phyloP scores from a whole-genome alignment of 2,329 filamentous ascomycete species.

The Bertia moriformis region DNA sequence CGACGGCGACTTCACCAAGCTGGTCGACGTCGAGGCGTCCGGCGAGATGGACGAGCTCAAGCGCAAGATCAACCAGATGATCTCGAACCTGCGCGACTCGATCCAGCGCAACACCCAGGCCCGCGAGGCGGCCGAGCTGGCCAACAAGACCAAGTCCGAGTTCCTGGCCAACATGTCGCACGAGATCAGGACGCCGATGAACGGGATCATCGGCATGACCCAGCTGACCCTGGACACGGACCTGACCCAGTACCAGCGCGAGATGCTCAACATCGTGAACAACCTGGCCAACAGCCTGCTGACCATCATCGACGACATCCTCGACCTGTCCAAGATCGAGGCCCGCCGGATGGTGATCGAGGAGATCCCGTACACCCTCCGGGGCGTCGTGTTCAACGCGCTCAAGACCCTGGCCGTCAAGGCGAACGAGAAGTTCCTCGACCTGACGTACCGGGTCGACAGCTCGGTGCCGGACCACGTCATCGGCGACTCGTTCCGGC shows the following conservation, averaged over 20 bases:
- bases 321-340: slow-evolving; percentile 71
- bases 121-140: slow-evolving; percentile 85
- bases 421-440: slow-evolving; percentile 87
- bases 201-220: slow-evolving; percentile 96
- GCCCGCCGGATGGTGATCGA: slow-evolving; percentile 97
- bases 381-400: slow-evolving; percentile 91
- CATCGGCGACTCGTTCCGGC: slow-evolving; percentile 87
- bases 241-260: slow-evolving; percentile 83
- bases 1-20: slow-evolving; percentile 90
- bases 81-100: slow-evolving; percentile 84
- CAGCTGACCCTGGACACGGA: slow-evolving; percentile 91
- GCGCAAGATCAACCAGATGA: slow-evolving; percentile 99
- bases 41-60: slow-evolving; percentile 99
- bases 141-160: slow-evolving; percentile 96
- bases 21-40: slow-evolving; percentile 91
- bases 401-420: slow-evolving; percentile 94
- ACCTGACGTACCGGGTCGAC: slow-evolving; percentile 85
- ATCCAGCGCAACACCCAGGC: slow-evolving; percentile 94
- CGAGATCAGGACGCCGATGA: slow-evolving; percentile 94
- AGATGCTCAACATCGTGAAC: slow-evolving; percentile 98
- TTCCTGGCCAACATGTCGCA: slow-evolving; percentile 98
- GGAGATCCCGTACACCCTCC: slow-evolving; percentile 87
- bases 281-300: slow-evolving; percentile 89
- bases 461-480: slow-evolving; percentile 89
- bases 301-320: slow-evolving; percentile 83